phyloP scores from a whole-genome alignment of 805 yeast species.

The Saccharomycopsis selenospora region DNA sequence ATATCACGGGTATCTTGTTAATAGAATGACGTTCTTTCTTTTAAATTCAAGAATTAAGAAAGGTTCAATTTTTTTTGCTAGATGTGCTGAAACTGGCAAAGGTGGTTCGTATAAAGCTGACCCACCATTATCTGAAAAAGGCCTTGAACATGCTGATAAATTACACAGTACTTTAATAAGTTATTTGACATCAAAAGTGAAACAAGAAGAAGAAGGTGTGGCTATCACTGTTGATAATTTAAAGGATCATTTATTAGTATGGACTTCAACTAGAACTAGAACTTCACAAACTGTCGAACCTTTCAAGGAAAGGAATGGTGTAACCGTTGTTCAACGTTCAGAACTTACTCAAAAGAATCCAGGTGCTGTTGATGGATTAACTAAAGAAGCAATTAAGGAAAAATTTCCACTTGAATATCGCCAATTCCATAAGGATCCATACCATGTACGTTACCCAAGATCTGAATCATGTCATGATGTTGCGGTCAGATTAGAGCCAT shows the following conservation, averaged over 20 bases:
- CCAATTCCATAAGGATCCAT: slow-evolving; percentile 68
- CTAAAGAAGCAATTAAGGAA: slow-evolving; percentile 49
- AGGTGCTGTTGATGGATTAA: slow-evolving; percentile 71
- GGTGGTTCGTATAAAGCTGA: slow-evolving; percentile 61
- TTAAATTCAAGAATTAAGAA: slow-evolving; percentile 84
- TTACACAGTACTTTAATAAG: slow-evolving; percentile 50
- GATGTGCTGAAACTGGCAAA: slow-evolving; percentile 55
- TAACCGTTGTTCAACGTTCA: slow-evolving; percentile 65
- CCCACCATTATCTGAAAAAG: slow-evolving; percentile 74
- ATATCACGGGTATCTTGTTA: slow-evolving; percentile 80
- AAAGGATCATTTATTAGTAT: slow-evolving; percentile 66
- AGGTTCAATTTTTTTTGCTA: slow-evolving; percentile 89
- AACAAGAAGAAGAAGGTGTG: not conserved
- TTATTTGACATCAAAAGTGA: slow-evolving; percentile 25
- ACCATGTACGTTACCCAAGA: slow-evolving; percentile 85
- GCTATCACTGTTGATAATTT: slow-evolving; percentile 18
- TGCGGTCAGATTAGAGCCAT: slow-evolving; percentile 89
- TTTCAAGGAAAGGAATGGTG: slow-evolving; percentile 51
- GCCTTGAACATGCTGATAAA: slow-evolving; percentile 56
- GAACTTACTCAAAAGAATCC: slow-evolving; percentile 86
- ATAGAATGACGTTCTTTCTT: slow-evolving; percentile 84
- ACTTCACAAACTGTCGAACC: slow-evolving; percentile 72
- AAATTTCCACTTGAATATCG: slow-evolving; percentile 64
- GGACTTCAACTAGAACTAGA: slow-evolving; percentile 89
- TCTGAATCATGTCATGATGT: slow-evolving; percentile 95